phyloP scores from a whole-genome alignment of 176 grass and related monocot species.

The Urochloa ruziziensis region DNA sequence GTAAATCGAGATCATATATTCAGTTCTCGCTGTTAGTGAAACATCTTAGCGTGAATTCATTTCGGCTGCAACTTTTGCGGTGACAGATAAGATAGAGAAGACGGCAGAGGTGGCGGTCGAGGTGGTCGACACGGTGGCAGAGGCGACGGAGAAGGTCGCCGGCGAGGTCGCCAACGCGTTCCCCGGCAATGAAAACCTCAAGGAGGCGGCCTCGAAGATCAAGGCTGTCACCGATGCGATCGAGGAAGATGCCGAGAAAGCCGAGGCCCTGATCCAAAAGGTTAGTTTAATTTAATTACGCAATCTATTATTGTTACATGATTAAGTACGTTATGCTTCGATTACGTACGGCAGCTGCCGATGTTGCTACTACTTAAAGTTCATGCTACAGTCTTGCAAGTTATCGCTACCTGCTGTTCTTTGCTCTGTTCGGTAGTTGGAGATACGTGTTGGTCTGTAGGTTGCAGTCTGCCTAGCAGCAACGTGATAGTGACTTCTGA shows the following conservation, averaged over 20 bases:
- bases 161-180: constrained; percentile 45
- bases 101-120: constrained; percentile 36
- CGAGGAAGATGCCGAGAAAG: constrained; percentile 57
- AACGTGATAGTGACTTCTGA: not conserved
- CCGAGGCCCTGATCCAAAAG: constrained; percentile 52
- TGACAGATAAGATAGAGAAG: constrained; percentile 53
- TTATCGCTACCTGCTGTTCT: not conserved
- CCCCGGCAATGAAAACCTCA: constrained; percentile 38
- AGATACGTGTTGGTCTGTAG: constrained; percentile 22
- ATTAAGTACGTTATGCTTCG: not conserved
- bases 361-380: constrained; percentile 1
- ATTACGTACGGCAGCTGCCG: not conserved
- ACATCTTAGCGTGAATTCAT: not conserved
- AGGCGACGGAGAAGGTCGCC: constrained; percentile 57
- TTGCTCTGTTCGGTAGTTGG: not conserved
- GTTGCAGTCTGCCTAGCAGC: not conserved
- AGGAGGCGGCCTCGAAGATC: constrained; percentile 51
- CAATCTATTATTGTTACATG: not conserved
- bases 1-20: not conserved
- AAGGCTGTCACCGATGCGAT: constrained; percentile 40
- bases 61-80: not conserved
- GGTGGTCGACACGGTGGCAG: constrained; percentile 60
- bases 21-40: not conserved
- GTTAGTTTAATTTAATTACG: constrained; percentile 11
- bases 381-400: constrained; percentile 19